These are phyloP conservation scores for Lactarius sanguifluus DNA, from an alignment of 768 basidiomycete species.

Conservation along the genomic window DNA sequence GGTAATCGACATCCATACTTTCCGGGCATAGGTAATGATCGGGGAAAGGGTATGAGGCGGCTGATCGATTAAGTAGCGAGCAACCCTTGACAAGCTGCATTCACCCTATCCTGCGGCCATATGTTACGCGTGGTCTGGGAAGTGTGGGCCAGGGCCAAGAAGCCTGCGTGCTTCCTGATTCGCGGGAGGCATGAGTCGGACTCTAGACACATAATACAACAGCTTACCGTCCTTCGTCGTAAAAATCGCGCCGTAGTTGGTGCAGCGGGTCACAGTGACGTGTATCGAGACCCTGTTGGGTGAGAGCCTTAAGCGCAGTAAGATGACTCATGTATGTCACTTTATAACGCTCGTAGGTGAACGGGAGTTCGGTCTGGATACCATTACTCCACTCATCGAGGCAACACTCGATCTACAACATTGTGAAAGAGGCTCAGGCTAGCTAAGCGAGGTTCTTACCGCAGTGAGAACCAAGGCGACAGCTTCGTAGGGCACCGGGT, in stretches of 20 bases:
- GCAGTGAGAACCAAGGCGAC: not conserved
- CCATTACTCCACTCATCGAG: slow-evolving; percentile 17
- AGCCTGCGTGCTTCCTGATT: slow-evolving; percentile 15
- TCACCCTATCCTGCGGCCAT: slow-evolving; percentile 8
- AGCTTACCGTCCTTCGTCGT: slow-evolving; percentile 14
- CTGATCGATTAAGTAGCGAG: not conserved
- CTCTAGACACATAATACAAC: not conserved
- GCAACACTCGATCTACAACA: slow-evolving; percentile 13
- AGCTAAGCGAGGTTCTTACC: not conserved
- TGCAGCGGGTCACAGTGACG: slow-evolving; percentile 14
- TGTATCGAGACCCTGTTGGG: slow-evolving; percentile 9
- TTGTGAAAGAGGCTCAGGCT: not conserved
- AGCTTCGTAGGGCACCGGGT: slow-evolving; percentile 17
- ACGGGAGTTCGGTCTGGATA: not conserved
- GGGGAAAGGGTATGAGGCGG: not conserved
- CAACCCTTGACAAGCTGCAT: slow-evolving; percentile 6
- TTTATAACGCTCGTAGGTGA: slow-evolving; percentile 11
- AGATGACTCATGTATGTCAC: not conserved
- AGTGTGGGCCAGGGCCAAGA: not conserved
- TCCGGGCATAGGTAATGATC: too few species aligned
- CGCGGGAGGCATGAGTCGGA: not conserved
- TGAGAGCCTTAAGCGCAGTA: slow-evolving; percentile 9
- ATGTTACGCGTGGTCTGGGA: not conserved
- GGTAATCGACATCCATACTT: not conserved
- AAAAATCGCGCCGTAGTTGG: slow-evolving; percentile 11